A percentile compares a stretch with the other conserved stretches of the same genome.
These are phyloP conservation scores for Saccharomycopsis babjevae DNA, from an alignment of 805 yeast species.

Conservation along the genomic window DNA sequence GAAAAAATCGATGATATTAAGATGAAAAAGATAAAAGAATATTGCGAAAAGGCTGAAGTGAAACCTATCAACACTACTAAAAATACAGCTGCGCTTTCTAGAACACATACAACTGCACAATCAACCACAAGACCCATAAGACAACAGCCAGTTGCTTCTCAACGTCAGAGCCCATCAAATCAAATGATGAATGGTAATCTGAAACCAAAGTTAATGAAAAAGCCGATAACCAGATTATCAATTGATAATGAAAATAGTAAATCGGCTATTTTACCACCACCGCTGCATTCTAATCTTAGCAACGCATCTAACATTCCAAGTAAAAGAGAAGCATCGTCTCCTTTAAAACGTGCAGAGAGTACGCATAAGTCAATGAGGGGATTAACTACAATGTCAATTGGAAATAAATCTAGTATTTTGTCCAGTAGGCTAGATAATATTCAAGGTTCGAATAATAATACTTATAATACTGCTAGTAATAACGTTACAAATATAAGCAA, in stretches of 20 bases:
- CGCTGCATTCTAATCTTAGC: slow-evolving; percentile 1
- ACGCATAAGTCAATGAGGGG: slow-evolving; percentile 6
- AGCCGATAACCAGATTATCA: slow-evolving; percentile 8
- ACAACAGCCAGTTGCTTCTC: slow-evolving; percentile 6
- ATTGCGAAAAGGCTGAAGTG: slow-evolving; percentile 45
- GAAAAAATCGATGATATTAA: slow-evolving; percentile 73
- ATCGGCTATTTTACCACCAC: slow-evolving; percentile 11
- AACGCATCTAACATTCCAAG: slow-evolving; percentile 35
- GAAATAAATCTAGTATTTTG: not conserved
- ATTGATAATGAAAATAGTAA: slow-evolving; percentile 9
- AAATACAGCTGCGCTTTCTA: slow-evolving; percentile 21
- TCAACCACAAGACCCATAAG: slow-evolving; percentile 11
- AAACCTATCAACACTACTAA: slow-evolving; percentile 26
- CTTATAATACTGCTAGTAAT: not conserved
- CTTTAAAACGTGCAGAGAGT: slow-evolving; percentile 36
- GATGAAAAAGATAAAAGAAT: slow-evolving; percentile 55
- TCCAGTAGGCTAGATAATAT: not conserved
- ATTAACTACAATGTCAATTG: slow-evolving; percentile 7
- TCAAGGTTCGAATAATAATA: not conserved
- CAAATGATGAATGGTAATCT: not conserved
- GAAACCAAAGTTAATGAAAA: not conserved
- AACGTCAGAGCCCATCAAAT: slow-evolving; percentile 11
- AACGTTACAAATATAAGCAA: not conserved
- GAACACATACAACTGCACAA: slow-evolving; percentile 18
- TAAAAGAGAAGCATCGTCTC: slow-evolving; percentile 63